Conservation (phyloP, 2,329 filamentous ascomycete genomes). For the Cytospora piceae region DNA sequence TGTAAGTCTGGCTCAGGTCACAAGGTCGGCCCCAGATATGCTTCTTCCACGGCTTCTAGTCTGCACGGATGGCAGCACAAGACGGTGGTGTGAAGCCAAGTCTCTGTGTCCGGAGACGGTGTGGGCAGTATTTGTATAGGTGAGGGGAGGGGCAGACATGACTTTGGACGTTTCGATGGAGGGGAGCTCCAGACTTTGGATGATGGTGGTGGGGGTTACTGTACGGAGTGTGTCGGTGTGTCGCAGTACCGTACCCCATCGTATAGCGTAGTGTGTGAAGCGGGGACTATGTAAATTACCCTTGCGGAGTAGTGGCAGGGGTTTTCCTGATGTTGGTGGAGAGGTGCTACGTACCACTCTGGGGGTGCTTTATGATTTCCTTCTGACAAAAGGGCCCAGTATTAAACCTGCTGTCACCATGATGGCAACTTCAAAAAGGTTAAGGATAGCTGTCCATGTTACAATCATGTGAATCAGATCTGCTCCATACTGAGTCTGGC, state of each 20-base stretch:
- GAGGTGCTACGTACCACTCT: not conserved
- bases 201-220: slow-evolving; percentile 22
- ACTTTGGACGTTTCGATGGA: slow-evolving; percentile 28
- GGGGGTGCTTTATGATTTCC: not conserved
- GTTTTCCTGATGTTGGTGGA: not conserved
- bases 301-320: slow-evolving; percentile 13
- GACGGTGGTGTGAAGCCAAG: slow-evolving; percentile 27
- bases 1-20: slow-evolving; percentile 14
- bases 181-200: slow-evolving; percentile 25
- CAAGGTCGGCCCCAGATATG: slow-evolving; percentile 22
- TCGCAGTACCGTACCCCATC: slow-evolving; percentile 18
- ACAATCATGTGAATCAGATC: not conserved
- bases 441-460: not conserved
- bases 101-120: slow-evolving; percentile 15
- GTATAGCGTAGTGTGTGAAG: slow-evolving; percentile 3
- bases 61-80: slow-evolving; percentile 20
- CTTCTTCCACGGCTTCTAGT: slow-evolving; percentile 4
- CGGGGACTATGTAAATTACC: slow-evolving; percentile 17
- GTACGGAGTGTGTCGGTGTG: slow-evolving; percentile 19
- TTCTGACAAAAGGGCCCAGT: not conserved
- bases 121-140: slow-evolving; percentile 16
- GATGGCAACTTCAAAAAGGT: not conserved
- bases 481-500: not conserved
- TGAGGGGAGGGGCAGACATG: slow-evolving; percentile 24
- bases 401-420: not conserved